Conservation (phyloP, 2,329 filamentous ascomycete genomes). For the Colletotrichum abscissum region DNA sequence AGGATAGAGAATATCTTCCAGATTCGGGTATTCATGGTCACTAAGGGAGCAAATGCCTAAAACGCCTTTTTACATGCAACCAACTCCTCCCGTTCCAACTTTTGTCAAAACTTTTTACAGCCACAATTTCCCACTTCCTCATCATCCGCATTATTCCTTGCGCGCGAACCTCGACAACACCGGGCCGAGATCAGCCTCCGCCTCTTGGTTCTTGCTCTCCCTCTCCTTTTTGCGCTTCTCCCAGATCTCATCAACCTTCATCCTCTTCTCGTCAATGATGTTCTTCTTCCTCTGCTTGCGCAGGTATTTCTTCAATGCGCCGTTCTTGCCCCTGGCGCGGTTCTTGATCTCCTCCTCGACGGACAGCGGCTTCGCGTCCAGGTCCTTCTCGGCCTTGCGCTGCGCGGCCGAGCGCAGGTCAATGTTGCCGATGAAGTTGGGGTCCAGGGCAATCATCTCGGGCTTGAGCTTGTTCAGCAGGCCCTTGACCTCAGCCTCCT, state of each 20-base stretch:
- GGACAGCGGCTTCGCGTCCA: slow-evolving; percentile 75
- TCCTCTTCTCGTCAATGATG: slow-evolving; percentile 93
- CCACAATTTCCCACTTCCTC: neutral
- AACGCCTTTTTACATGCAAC: slow-evolving; percentile 37
- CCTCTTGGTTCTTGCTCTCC: slow-evolving; percentile 70
- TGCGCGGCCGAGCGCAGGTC: slow-evolving; percentile 85
- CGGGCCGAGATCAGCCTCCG: slow-evolving; percentile 82
- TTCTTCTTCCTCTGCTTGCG: slow-evolving; percentile 94
- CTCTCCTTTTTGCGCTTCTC: slow-evolving; percentile 76
- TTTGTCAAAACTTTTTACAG: slow-evolving; percentile 15
- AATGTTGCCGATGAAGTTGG: slow-evolving; percentile 89
- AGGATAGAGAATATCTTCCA: slow-evolving; percentile 13
- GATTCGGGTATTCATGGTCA: slow-evolving; percentile 37
- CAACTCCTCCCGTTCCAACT: slow-evolving; percentile 31
- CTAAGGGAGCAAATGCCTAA: slow-evolving; percentile 34
- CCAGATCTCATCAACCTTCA: slow-evolving; percentile 86
- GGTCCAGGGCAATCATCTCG: slow-evolving; percentile 96
- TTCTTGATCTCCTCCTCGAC: slow-evolving; percentile 76
- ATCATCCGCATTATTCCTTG: slow-evolving; percentile 63
- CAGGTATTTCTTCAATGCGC: slow-evolving; percentile 86
- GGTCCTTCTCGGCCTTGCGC: slow-evolving; percentile 79
- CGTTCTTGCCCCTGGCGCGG: slow-evolving; percentile 88
- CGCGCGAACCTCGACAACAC: slow-evolving; percentile 87
- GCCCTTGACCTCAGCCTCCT: slow-evolving; percentile 89
- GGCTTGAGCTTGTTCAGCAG: slow-evolving; percentile 95